A percentile compares a stretch with the other conserved stretches of the same genome.
phyloP scores from a whole-genome alignment of 2,329 filamentous ascomycete genomes.

The Xylariaceae sp. region DNA sequence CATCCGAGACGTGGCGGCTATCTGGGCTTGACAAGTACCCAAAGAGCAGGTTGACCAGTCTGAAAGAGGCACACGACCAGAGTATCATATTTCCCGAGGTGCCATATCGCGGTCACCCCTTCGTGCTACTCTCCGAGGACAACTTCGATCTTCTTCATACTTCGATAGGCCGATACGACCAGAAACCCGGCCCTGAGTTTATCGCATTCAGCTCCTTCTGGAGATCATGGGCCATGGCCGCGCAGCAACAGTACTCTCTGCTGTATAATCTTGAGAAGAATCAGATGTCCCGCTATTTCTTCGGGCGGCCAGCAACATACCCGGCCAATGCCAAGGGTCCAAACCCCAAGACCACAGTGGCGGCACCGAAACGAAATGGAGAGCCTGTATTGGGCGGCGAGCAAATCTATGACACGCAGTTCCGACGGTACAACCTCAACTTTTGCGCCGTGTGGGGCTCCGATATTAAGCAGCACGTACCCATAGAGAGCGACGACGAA shows the following conservation, averaged over 20 bases:
- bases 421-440: slow-evolving; percentile 58
- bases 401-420: slow-evolving; percentile 55
- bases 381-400: slow-evolving; percentile 35
- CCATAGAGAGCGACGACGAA: slow-evolving; percentile 54
- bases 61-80: slow-evolving; percentile 35
- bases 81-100: slow-evolving; percentile 43
- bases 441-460: slow-evolving; percentile 61
- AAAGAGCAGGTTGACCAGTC: slow-evolving; percentile 26
- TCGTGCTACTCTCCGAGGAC: slow-evolving; percentile 54
- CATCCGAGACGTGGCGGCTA: slow-evolving; percentile 48
- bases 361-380: slow-evolving; percentile 10
- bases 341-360: slow-evolving; percentile 9
- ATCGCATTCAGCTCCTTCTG: slow-evolving; percentile 51
- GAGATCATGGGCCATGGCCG: slow-evolving; percentile 58
- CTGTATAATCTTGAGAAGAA: slow-evolving; percentile 58
- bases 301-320: slow-evolving; percentile 44
- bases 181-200: slow-evolving; percentile 37
- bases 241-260: slow-evolving; percentile 56
- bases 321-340: slow-evolving; percentile 32
- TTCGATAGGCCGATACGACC: slow-evolving; percentile 53
- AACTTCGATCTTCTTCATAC: slow-evolving; percentile 55
- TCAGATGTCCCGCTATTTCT: slow-evolving; percentile 55
- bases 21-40: slow-evolving; percentile 40
- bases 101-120: slow-evolving; percentile 54
- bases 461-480: slow-evolving; percentile 56